Evolutionary conservation across 106 monocot genomes (phyloP), one percentile per base, ranked within the genome.

Genomic region (Apostasia ramifera): DNA sequence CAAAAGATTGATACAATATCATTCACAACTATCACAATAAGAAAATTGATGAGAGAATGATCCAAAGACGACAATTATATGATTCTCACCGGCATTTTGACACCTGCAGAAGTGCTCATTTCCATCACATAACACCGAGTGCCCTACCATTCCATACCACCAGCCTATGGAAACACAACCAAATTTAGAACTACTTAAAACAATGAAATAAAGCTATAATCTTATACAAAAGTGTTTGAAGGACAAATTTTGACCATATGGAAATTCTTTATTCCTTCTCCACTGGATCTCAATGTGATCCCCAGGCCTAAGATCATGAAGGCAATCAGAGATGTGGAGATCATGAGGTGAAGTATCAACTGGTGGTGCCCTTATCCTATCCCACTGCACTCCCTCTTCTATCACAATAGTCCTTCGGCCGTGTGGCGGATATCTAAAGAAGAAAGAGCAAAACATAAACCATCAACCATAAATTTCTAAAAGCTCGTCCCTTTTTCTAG

Each of bases 251-350:
- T 26, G 26, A 88, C 88, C 88, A 77, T 73, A 88, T n/a, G 84
- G 88, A 61, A 77, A 80, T 42, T 88, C 81, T 49, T 84, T 81
- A 81, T 69, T 88, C 60, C 79, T 76, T 68, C 88, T 79, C 88
- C 88, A 88, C 53, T 88, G 88, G 53, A 84, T 79, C 71, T 88
- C 88, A 43, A 88, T 77, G 66, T 88, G 84, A 66, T 89, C 84
- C 2, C 81, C 81, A 11, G 88, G 82, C 10, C 8, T 62, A 40
- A 89, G 62, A 39, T 84, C 77, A 41, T 62, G 47, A 55, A 85
- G 80, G 42, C 82, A 89, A 13, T 84, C 76, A 15, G 88, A 85
- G 47, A 66, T 8, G 59, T 89, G 84, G 9, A 89, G 79, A 15
- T 77, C 79, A 59, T 89, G 77, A 39, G 88, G 63, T 8, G 73